Evolutionary conservation across 345 rosid genomes (phyloP).

Genomic region (Aurinia saxatilis): DNA sequence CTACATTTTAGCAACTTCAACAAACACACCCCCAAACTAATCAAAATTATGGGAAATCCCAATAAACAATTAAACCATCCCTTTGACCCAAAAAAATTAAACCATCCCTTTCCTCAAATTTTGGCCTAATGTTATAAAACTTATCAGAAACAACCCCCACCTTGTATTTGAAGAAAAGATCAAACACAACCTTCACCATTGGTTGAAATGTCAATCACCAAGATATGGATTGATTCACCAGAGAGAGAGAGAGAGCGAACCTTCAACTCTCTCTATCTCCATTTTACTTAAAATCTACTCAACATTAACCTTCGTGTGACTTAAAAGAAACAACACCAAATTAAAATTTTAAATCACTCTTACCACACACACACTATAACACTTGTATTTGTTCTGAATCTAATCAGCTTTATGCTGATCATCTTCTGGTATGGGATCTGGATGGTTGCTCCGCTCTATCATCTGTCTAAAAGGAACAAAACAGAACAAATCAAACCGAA

Average conservation of each 20-base stretch:
- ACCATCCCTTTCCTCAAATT: too few species aligned
- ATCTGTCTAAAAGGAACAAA: slow-evolving; percentile 35
- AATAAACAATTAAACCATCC: too few species aligned
- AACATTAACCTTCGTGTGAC: slow-evolving; percentile 13
- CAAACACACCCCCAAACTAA: too few species aligned
- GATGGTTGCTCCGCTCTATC: slow-evolving; percentile 42
- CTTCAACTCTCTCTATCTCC: slow-evolving; percentile 16
- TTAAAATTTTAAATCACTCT: background rate
- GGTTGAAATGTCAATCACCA: slow-evolving; percentile 26
- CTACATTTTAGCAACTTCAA: too few species aligned
- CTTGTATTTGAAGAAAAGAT: slow-evolving; percentile 20
- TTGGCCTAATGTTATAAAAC: too few species aligned
- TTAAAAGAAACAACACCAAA: slow-evolving; percentile 15
- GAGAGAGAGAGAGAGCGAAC: slow-evolving; percentile 27
- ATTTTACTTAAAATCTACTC: slow-evolving; percentile 23
- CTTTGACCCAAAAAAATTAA: too few species aligned
- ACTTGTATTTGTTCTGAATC: background rate
- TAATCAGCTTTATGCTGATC: background rate
- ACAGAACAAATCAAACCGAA: slow-evolving; percentile 33
- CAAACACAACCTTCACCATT: slow-evolving; percentile 11
- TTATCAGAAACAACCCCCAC: too few species aligned
- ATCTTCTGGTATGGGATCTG: slow-evolving; percentile 43
- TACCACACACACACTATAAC: background rate
- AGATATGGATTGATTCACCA: slow-evolving; percentile 14
- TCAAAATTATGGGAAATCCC: too few species aligned